Evolutionary conservation across 2,329 filamentous ascomycete species (phyloP), one percentile per base, ranked within the genome.

Genomic region (Aureobasidium vineae): DNA sequence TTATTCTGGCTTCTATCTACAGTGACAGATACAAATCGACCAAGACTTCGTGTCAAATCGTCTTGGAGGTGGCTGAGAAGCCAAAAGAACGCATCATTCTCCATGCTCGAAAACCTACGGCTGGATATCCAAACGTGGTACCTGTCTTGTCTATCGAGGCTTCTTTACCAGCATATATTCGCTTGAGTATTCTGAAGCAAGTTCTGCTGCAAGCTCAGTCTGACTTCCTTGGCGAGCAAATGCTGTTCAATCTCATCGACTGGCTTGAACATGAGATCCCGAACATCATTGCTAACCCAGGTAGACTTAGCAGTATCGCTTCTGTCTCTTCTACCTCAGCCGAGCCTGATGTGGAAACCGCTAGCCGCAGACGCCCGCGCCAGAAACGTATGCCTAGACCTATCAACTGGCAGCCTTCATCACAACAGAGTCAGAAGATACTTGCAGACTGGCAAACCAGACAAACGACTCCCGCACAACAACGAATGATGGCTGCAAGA

Each of bases 251-350:
- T 70, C 83, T 96, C 15, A 85, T 94, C 63, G 93, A 97, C 77
- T 98, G 94, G 93, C 79, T 98, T 4, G 93, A 98, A 75, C 86
- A 90, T 69, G 88, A 92, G 70, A 87, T 96, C 69, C 89, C 91
- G 67, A 79, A 79, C n/a, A 91, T 98, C 66, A 88, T 97, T 64
- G 88, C 93, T 68, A 86, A 89, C 67, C 95, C 95, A 0, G 95
- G 94, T 1, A 89, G 86, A 69, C 82, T 99, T 45, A 85, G 90
- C 45, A 92, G 96, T 65, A 91, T 98, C 45, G 90, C 93, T 0
- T 86, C 89, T 2, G 88, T 88, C 2, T 87, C 88, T 2, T 84
- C 84, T 0, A 85, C 85, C 5, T 86, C 89, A 70, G 80, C 81
- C n/a, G 77, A 77, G 49, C 69, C 41, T 69, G 76, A 63, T 31